These are phyloP conservation scores for Heracleum sosnowskyi DNA, from an alignment of 129 eudicot species.

Conservation along the genomic window DNA sequence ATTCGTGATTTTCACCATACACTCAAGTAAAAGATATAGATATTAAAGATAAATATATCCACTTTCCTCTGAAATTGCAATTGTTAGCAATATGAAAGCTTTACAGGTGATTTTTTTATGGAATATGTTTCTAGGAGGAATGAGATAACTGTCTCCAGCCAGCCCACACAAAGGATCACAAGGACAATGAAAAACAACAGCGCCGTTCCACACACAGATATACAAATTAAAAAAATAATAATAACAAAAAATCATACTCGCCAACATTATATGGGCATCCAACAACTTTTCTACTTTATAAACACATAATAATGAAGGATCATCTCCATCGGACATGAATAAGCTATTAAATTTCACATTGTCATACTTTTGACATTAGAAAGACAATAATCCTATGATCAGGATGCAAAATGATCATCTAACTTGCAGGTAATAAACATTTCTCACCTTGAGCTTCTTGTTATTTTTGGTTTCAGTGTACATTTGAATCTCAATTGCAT, in stretches of 20 bases:
- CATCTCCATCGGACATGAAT: background rate
- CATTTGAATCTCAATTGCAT: conserved; percentile 98
- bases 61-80: background rate
- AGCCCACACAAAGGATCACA: background rate
- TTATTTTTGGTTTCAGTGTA: conserved; percentile 96
- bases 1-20: background rate
- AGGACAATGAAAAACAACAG: background rate
- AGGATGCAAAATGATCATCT: background rate
- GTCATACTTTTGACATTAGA: background rate
- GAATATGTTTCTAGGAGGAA: background rate
- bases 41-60: background rate
- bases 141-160: background rate
- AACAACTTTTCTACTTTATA: too few species aligned
- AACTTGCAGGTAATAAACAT: background rate
- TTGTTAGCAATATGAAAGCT: background rate
- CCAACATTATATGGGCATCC: too few species aligned
- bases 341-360: background rate
- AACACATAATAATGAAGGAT: too few species aligned
- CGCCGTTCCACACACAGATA: background rate
- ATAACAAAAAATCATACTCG: too few species aligned
- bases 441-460: conserved; percentile 85
- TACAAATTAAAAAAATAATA: background rate
- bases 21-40: background rate
- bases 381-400: background rate
- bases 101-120: background rate